A percentile compares a stretch with the other conserved stretches of the same genome.
Conservation (phyloP, 106 monocot genomes). For the Amphibolis antarctica region DNA sequence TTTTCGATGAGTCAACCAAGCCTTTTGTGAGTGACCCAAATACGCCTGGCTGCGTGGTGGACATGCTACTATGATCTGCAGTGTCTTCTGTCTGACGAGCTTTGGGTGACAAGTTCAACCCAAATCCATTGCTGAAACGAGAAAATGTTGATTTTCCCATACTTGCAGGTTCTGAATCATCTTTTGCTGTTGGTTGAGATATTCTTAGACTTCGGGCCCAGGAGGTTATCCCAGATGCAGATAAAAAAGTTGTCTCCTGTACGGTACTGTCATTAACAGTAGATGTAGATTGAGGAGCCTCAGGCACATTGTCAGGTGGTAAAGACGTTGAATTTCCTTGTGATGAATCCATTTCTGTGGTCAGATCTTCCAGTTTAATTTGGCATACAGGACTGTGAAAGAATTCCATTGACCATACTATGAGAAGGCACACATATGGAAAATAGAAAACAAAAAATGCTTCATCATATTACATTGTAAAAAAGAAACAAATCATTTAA, state of each 20-base stretch:
- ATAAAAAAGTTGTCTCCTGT: slow-evolving; percentile 38
- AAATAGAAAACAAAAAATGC: no score
- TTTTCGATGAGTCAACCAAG: slow-evolving; percentile 82
- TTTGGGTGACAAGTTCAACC: slow-evolving; percentile 61
- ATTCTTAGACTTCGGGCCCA: slow-evolving; percentile 81
- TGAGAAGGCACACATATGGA: no score
- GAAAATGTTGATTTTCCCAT: slow-evolving; percentile 67
- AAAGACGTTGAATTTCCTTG: slow-evolving; percentile 15
- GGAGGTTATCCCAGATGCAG: slow-evolving; percentile 63
- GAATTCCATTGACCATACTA: no score
- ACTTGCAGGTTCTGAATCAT: slow-evolving; percentile 40
- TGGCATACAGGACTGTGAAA: no score
- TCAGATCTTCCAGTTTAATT: not conserved
- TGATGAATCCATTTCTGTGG: slow-evolving; percentile 19
- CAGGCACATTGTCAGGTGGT: slow-evolving; percentile 11
- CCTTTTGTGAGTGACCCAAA: slow-evolving; percentile 86
- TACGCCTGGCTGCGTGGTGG: slow-evolving; percentile 43
- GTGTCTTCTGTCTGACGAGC: slow-evolving; percentile 31
- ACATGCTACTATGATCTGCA: slow-evolving; percentile 28
- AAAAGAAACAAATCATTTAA: no score
- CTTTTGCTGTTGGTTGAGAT: slow-evolving; percentile 40
- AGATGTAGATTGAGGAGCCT: slow-evolving; percentile 18
- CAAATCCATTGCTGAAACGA: slow-evolving; percentile 68
- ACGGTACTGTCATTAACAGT: slow-evolving; percentile 23
- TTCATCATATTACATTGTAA: no score